Evolutionary conservation across 345 rosid species (phyloP).

Genomic region (Salix brachista): DNA sequence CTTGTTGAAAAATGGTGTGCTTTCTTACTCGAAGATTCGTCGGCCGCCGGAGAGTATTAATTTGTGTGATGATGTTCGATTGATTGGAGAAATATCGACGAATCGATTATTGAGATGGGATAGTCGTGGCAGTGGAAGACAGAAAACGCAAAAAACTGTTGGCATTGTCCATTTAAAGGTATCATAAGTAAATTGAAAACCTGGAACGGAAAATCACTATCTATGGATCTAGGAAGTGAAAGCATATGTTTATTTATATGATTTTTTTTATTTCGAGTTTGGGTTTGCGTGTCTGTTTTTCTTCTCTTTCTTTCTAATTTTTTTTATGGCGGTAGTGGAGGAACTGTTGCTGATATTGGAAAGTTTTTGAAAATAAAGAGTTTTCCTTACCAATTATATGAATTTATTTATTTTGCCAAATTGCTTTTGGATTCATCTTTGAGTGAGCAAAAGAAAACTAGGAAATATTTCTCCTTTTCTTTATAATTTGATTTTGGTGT

Average conservation of each 20-base stretch:
- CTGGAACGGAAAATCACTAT: not conserved
- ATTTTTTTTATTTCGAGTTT: not conserved
- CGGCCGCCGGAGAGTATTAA: constrained; percentile 58
- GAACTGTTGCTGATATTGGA: constrained; percentile 19
- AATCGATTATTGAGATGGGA: constrained; percentile 53
- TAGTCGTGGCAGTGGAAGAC: constrained; percentile 33
- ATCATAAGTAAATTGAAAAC: not conserved
- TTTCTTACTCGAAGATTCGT: constrained; percentile 79
- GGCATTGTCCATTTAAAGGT: constrained; percentile 94
- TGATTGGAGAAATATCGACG: constrained; percentile 71
- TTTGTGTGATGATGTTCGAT: constrained; percentile 52
- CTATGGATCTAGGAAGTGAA: not conserved
- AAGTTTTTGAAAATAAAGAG: constrained; percentile 22
- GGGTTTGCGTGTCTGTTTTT: too few relatives aligned
- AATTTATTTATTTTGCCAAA: constrained; percentile 4
- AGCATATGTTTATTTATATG: not conserved
- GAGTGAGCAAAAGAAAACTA: not conserved
- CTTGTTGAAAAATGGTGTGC: constrained; percentile 65
- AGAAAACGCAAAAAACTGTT: constrained; percentile 58
- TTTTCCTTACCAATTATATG: not conserved
- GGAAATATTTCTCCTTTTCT: constrained; percentile 1
- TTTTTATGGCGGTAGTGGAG: constrained; percentile 21
- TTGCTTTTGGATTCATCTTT: constrained; percentile 12
- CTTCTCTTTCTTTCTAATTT: not conserved
- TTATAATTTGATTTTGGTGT: not conserved